These are phyloP conservation scores for Hibiscus syriacus DNA, from an alignment of 345 rosid species.

Conservation along the genomic window DNA sequence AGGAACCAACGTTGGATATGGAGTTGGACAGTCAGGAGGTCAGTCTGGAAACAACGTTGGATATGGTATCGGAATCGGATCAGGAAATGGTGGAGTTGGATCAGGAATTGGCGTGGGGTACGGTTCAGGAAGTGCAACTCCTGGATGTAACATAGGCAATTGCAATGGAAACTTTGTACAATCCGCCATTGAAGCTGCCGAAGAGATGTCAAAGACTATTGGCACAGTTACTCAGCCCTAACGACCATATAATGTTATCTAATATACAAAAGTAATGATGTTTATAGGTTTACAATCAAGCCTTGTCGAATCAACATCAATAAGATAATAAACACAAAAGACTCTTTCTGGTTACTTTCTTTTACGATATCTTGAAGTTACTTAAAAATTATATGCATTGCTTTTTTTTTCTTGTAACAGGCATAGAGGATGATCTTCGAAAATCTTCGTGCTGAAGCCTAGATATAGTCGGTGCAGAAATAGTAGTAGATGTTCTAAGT, in stretches of 20 bases:
- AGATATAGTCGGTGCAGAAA: slow-evolving; percentile 27
- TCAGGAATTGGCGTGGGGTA: slow-evolving; percentile 9
- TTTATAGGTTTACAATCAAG: neutral
- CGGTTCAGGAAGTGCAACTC: neutral
- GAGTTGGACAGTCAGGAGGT: no score
- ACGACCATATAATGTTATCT: neutral
- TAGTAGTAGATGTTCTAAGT: slow-evolving; percentile 53
- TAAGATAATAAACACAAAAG: neutral
- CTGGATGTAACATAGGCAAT: neutral
- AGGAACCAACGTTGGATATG: no score
- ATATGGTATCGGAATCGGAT: neutral
- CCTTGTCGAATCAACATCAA: neutral
- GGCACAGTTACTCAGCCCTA: neutral
- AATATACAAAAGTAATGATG: neutral
- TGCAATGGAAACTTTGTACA: neutral
- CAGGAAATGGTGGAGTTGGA: neutral
- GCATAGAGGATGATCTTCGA: slow-evolving; percentile 55
- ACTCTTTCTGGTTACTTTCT: neutral
- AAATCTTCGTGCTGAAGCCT: slow-evolving; percentile 24
- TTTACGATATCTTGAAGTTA: no score
- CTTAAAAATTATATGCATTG: no score
- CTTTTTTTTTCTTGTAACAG: slow-evolving; percentile 50
- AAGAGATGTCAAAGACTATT: neutral
- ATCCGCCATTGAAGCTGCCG: neutral
- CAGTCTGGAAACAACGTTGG: no score